Evolutionary conservation across 768 basidiomycete genomes (phyloP), one percentile per base, ranked within the genome.

Genomic region (Serendipita sp.): DNA sequence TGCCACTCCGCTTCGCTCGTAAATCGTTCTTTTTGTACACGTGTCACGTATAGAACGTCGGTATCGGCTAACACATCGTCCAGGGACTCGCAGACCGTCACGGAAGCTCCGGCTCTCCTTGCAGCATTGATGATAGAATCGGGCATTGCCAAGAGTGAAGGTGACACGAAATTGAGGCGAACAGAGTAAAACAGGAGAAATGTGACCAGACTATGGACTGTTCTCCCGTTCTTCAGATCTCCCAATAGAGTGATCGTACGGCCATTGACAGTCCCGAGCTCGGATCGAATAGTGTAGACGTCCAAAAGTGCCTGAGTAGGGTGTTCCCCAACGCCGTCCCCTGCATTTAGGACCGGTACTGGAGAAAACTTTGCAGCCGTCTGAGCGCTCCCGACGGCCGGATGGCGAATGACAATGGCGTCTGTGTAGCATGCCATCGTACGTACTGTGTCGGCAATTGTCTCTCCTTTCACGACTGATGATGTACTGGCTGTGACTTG

Each of bases 211-310:
- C 88, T 91, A 76, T 99, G 96, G 1, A 97, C 95, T 0, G 96
- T 99, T 50, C 96, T 84, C 31, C 96, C 96, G 69, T 98, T 95
- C 79, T 96, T 97, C 68, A 99, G 79, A 72, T 99, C 96, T 60
- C 96, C 96, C 9, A 99, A 82, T 61, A 92, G 73, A 9, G 90
- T 92, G 70, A 98, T 86, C 14, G 89, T 92, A 60, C 89, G 86
- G 42, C 94, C 96, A 71, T 98, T 98, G 66, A 98, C 93, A 0
- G 94, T 96, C 62, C 96, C 96, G 60, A 99, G 81, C 74, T 99
- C 96, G 56, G 93, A 96, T 64, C 95, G 90, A 66, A 98, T 97
- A 43, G 93, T 96, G 74, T 90, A 97, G 17, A 92, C 80, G 68
- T 93, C 90, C 66, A 93, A 73, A 7, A 93, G 76, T 2, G 90